Base-by-base conservation (phyloP, 1,139 yeast species). In the Groenewaldozyma auringiensis region DNA sequence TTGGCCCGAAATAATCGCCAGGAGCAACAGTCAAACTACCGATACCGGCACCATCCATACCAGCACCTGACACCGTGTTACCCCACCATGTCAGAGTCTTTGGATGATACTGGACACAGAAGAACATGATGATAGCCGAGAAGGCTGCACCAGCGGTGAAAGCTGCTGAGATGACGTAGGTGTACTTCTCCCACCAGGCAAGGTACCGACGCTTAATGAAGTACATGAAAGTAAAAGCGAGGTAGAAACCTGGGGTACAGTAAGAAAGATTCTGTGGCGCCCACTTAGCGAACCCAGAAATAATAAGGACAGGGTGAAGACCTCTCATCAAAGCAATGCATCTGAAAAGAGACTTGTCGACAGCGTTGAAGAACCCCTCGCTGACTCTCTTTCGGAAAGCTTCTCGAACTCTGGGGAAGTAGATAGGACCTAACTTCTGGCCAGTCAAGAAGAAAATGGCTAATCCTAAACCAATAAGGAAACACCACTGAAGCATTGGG, bases 41-140 rank as follows among this genome's bases (percentile, higher is more conserved):
- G 61, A 63, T 42, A 14, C 43, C 41, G 52, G 75, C 80, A 16
- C 49, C 79, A 54, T 77, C 81, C 16, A 66, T 53, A 31, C 79
- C 80, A 1, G 49, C 57, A 45, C 57, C 63, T 2, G 65, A 47
- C 20, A 77, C 76, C 25, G 54, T 62, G 57, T 78, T 79, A 1
- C 83, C 83, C 83, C 83, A 78, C 83, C 84, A 79, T 49, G 53
- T 53, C 29, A 78, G 33, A 46, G 9, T 57, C 48, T 43, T 51
- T 50, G 55, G 46, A 37, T 50, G 47, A 48, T 70, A 74, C 53
- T 74, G 78, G 6, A 78, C 77, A 1, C 79, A 70, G 55, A 79
- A 76, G 62, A 79, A 71, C 36, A 78, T 75, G 43, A 79, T 60
- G 25, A 64, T 50, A 9, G 62, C 64, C 9, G 63, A 50, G 39